Evolutionary conservation across 768 basidiomycete genomes (phyloP), one percentile per base, ranked within the genome.

Genomic region (Calvatia gigantea): DNA sequence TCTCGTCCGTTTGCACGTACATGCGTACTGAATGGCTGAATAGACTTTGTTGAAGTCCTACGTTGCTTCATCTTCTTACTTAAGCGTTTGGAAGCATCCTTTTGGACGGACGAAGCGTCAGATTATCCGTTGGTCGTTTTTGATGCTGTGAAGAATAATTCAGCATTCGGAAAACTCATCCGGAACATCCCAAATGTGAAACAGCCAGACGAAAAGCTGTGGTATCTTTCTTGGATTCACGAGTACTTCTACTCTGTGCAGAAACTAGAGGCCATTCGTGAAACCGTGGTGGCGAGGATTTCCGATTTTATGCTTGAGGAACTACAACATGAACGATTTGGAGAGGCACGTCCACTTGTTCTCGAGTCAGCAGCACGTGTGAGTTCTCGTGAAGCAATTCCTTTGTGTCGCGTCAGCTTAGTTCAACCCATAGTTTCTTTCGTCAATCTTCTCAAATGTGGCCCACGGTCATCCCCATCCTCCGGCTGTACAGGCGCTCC

Each of bases 71-170:
- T 80, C 8, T 69, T 84, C 42, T 73, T 92, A 28, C 68, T 89
- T 31, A 79, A 82, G 58, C 80, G 85, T 21, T 64, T 87, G 48
- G 77, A 76, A 0, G 61, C 69, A 2, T 64, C 74, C 9, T 66
- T 93, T 12, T 98, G 96, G 95, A 66, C 74, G 17, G 81, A 78
- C 27, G 86, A 90, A 60, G 79, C 80, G 1, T 74, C 82, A 4
- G 86, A 91, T 62, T 90, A 86, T 63, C 87, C 93, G 2, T 81
- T 85, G 60, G 78, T 88, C 32, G 79, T 93, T 6, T 87, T 96
- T 62, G 91, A 91, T 63, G 80, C 86, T 12, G 80, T 98, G 64
- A 89, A 89, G 66, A 86, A 91, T 64, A 98, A 96, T 66, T 66
- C 74, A 2, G 73, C 76, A 5, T 87, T 81, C 64, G 64, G 72